phyloP scores from a whole-genome alignment of 2,329 filamentous ascomycete genomes.

The Cordyceps militaris region DNA sequence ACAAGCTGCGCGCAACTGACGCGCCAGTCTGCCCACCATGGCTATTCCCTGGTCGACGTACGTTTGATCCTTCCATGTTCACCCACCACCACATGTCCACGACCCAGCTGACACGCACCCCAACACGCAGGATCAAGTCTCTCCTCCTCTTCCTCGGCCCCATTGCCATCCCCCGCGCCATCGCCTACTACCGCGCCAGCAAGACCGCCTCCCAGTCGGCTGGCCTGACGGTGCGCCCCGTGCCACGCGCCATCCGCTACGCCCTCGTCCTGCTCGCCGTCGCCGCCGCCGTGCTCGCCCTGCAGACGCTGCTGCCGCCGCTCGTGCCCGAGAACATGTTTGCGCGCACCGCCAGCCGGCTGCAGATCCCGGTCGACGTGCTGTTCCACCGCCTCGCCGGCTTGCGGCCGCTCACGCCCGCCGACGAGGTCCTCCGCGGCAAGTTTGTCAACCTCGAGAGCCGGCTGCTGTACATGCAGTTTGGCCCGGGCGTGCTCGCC shows the following conservation, averaged over 20 bases:
- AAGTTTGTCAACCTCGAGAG: conserved; percentile 66
- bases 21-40: conserved; percentile 9
- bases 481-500: conserved; percentile 66
- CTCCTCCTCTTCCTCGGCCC: conserved; percentile 61
- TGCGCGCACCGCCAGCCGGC: conserved; percentile 64
- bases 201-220: conserved; percentile 34
- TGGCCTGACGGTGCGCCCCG: conserved; percentile 45
- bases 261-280: conserved; percentile 54
- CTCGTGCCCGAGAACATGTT: conserved; percentile 80
- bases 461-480: conserved; percentile 74
- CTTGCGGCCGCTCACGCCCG: conserved; percentile 48
- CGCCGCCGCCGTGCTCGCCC: conserved; percentile 32
- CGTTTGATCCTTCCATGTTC: background rate
- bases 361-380: conserved; percentile 78
- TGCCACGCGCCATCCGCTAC: conserved; percentile 47
- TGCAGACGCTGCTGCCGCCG: conserved; percentile 56
- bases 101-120: background rate
- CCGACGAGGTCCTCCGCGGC: conserved; percentile 58
- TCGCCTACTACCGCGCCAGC: conserved; percentile 56
- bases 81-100: background rate
- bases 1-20: background rate
- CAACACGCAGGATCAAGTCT: conserved; percentile 40
- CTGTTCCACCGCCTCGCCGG: conserved; percentile 68
- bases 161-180: conserved; percentile 58
- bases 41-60: conserved; percentile 16